Conservation (phyloP, 352 stramenopile genomes). For the Aphanomyces invadans region DNA sequence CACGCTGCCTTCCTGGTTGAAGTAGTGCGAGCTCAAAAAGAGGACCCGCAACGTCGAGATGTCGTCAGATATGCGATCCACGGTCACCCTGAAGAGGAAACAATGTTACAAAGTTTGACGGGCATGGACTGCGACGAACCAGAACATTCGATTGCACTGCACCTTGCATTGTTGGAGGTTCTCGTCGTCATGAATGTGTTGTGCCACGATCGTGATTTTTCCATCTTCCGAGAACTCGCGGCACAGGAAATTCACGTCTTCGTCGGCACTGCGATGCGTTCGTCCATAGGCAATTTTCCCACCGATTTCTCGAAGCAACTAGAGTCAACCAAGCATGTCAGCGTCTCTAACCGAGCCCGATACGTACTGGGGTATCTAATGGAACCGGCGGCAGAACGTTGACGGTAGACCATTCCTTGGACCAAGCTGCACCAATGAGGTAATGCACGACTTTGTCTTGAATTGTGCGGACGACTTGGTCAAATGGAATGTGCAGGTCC, state of each 20-base stretch:
- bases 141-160: conserved; percentile 19
- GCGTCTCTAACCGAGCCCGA: neutral
- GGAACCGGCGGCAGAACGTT: conserved; percentile 2
- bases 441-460: conserved; percentile 13
- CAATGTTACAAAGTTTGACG: neutral
- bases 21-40: conserved; percentile 13
- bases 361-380: neutral
- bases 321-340: neutral
- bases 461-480: conserved; percentile 9
- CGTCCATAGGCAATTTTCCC: conserved; percentile 13
- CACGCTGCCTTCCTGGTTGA: conserved; percentile 10
- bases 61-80: neutral
- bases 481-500: conserved; percentile 5
- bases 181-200: conserved; percentile 18
- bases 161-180: neutral
- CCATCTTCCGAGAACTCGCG: conserved; percentile 14
- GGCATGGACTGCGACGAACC: neutral
- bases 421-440: conserved; percentile 14
- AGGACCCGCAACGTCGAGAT: conserved; percentile 12
- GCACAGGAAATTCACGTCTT: conserved; percentile 22
- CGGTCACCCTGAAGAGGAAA: neutral
- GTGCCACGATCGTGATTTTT: conserved; percentile 7
- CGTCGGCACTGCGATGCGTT: conserved; percentile 9
- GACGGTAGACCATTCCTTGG: conserved; percentile 16
- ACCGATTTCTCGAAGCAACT: conserved; percentile 12